These are phyloP conservation scores for Hortaea werneckii DNA, from an alignment of 2,329 filamentous ascomycete species.

Conservation along the genomic window DNA sequence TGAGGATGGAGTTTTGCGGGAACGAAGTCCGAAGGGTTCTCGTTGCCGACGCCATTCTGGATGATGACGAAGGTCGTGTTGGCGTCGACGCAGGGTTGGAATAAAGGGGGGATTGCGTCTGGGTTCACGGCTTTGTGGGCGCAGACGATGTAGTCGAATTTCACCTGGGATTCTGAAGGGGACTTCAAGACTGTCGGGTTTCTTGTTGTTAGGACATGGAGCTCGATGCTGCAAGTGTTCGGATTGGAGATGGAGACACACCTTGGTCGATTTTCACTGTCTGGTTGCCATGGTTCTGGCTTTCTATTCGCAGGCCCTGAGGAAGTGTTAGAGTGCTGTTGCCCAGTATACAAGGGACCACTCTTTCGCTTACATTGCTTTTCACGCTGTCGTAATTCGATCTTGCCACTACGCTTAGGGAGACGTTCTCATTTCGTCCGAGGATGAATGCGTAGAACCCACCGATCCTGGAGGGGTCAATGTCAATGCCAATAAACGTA, in stretches of 20 bases:
- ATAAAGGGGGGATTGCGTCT: slow-evolving; percentile 26
- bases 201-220: neutral
- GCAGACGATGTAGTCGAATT: slow-evolving; percentile 40
- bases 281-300: slow-evolving; percentile 32
- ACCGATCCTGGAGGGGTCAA: slow-evolving; percentile 37
- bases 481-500: neutral
- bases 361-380: slow-evolving; percentile 22
- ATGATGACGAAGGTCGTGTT: slow-evolving; percentile 49
- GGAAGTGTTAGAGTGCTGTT: neutral
- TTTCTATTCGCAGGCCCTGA: slow-evolving; percentile 34
- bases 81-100: slow-evolving; percentile 29
- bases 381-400: slow-evolving; percentile 38
- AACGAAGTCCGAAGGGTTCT: slow-evolving; percentile 45
- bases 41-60: slow-evolving; percentile 55
- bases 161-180: slow-evolving; percentile 19
- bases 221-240: neutral
- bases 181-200: slow-evolving; percentile 28
- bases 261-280: slow-evolving; percentile 18
- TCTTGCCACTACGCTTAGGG: slow-evolving; percentile 34
- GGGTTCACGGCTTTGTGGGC: slow-evolving; percentile 36
- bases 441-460: slow-evolving; percentile 50
- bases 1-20: slow-evolving; percentile 44
- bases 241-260: neutral
- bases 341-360: neutral
- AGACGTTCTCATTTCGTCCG: slow-evolving; percentile 30